Conservation (phyloP, 495 filamentous ascomycete species). For the Darksidea phi region DNA sequence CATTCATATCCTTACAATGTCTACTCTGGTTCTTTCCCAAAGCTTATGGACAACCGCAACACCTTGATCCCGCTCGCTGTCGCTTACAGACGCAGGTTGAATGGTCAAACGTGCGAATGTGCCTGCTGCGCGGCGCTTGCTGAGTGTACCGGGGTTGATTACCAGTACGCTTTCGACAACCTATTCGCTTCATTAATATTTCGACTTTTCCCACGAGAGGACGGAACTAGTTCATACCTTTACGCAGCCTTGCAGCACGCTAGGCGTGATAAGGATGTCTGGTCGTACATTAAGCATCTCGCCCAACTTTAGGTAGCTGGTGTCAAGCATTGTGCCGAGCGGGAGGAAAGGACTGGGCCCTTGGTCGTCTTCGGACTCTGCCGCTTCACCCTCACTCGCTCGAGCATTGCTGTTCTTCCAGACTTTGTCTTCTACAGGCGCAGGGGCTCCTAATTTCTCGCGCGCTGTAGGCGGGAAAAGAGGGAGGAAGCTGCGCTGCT, state of each 20-base stretch:
- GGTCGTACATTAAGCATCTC: conserved; percentile 84
- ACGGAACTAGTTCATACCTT: conserved; percentile 58
- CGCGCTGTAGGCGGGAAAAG: conserved; percentile 76
- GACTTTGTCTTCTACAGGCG: conserved; percentile 14
- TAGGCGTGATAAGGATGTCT: conserved; percentile 83
- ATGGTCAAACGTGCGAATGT: conserved; percentile 77
- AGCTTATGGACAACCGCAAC: conserved; percentile 67
- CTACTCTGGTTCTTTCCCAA: conserved; percentile 79
- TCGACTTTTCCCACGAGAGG: not conserved
- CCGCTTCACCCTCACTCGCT: conserved; percentile 22
- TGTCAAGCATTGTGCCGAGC: conserved; percentile 74
- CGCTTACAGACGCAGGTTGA: conserved; percentile 58
- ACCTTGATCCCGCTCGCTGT: conserved; percentile 56
- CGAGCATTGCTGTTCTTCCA: not conserved
- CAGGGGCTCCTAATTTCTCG: conserved; percentile 47
- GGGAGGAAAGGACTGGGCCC: conserved; percentile 49
- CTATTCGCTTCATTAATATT: conserved; percentile 44
- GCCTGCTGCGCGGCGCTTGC: conserved; percentile 74
- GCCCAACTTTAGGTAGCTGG: conserved; percentile 81
- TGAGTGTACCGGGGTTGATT: conserved; percentile 85
- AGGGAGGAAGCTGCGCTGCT: conserved; percentile 87
- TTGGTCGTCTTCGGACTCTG: conserved; percentile 47
- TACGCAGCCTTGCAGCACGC: conserved; percentile 77
- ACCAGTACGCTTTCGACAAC: conserved; percentile 81
- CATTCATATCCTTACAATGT: conserved; percentile 68